Base-by-base conservation (phyloP, 2,329 filamentous ascomycete species). In the Acrodontium crateriforme region DNA sequence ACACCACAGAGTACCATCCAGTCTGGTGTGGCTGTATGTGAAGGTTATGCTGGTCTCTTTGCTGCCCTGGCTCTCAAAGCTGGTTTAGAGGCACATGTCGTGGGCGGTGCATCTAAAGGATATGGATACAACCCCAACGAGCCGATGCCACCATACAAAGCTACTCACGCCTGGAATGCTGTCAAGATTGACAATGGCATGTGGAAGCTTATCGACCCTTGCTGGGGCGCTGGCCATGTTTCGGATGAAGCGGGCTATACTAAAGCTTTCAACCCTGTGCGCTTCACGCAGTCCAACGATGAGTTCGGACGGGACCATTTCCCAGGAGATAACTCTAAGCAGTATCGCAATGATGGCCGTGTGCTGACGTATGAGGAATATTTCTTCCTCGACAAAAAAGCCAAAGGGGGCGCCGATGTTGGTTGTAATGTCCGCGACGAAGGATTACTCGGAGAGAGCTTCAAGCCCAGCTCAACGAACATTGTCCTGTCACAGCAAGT, bases 181-280 rank as follows among this genome's bases (percentile, higher is more conserved):
- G 82, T 94, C 5, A 42, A 44, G 24, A 83, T 95, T 33, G 87
- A 95, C 44, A 70, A 74, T 15, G 82, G 81, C 2, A 70, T 74
- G 39, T 95, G 87, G 87, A 93, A 94, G 55, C 67, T 95, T 1
- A 59, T 95, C 26, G 89, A 98, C 46, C 57, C 78, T 1, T 95
- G 87, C 50, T 98, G 89, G 89, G 89, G 89, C 20, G 82, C 87
- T 0, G 87, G 87, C 2, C 62, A 71, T 36, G 55, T 92, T 6
- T 61, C 59, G 2, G 35, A 52, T 46, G 62, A 60, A 10, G 62
- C 60, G n/a, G 55, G 61, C 2, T 94, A 84, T 56, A 67, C 67
- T 23, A 68, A 77, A 41, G 50, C 60, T 3, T 92, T 94, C 52
- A 66, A 62, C 1, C 71, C 83, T 0, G 53, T 63, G 4, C 52